Base-by-base conservation (phyloP, 331 rosid species). In the Arachis monticola region DNA sequence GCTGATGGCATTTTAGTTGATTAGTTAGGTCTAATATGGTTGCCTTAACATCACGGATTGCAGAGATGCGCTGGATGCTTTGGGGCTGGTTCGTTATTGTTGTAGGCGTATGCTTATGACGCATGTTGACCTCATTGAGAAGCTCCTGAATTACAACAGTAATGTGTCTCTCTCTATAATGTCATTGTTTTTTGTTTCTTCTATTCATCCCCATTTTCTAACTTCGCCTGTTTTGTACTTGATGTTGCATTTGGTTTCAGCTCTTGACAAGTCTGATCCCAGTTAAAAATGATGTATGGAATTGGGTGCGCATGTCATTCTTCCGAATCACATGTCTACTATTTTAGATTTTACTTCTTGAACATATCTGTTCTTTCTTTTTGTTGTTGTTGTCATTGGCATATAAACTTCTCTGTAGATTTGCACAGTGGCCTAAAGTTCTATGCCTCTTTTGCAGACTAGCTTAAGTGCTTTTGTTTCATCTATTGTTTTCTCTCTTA, bases 141-240 rank as follows among this genome's bases (percentile, higher is more conserved):
- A 17, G 22, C 22, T 17, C 70, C 79, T 95, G 85, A 96, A 92
- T 77, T 96, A 96, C 10, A 92, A 92, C 60, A 92, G 98, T 76
- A 92, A 97, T 69, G 85, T 97, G 76, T 84, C 66, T 32, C 38
- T 3, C 3, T 62, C 67, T n/a, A 11, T 68, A 3, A 2, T 32
- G 38, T 50, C 12, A 3, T 3, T 51, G 4, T 10, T 51, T 12
- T 13, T 4, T 27, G 8, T 7, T 31, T 11, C 3, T 5, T 30
- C 8, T 5, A 2, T 77, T 2, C 47, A 44, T 79, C 10, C 50
- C 45, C 47, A 10, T 31, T 63, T 69, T 41, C 53, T 14, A 17
- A 17, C 22, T 17, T 17, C 22, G 22, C 22, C 22, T 17, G 22
- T 17, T 17, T 17, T 17, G 22, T 55, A 50, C 57, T 32, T 72